Evolutionary conservation across 257 asterid genomes (phyloP).

Genomic region (Solanum neorickii): DNA sequence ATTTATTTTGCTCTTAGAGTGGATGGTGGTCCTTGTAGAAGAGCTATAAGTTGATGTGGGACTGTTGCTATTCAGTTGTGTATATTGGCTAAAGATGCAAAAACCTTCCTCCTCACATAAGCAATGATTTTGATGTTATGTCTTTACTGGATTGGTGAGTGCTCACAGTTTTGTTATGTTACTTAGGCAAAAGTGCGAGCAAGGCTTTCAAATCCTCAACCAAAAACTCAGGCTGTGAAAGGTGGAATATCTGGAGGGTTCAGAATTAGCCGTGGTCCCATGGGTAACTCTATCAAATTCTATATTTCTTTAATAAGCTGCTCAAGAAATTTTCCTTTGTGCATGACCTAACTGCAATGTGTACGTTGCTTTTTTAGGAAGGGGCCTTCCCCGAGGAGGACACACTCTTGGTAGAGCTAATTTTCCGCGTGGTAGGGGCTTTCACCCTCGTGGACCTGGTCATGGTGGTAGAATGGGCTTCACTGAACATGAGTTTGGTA

Average conservation of each 20-base stretch:
- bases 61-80: not conserved
- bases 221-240: slow-evolving; percentile 57
- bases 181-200: slow-evolving; percentile 42
- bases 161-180: not conserved
- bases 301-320: slow-evolving; percentile 8
- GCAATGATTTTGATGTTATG: not conserved
- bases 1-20: not conserved
- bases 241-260: slow-evolving; percentile 58
- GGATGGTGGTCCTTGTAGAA: not conserved
- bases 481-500: slow-evolving; percentile 18
- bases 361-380: slow-evolving; percentile 23
- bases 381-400: slow-evolving; percentile 37
- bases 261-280: slow-evolving; percentile 28
- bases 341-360: not conserved
- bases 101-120: not conserved
- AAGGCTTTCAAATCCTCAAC: slow-evolving; percentile 56
- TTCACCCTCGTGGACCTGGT: slow-evolving; percentile 28
- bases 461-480: slow-evolving; percentile 27
- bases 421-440: slow-evolving; percentile 22
- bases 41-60: not conserved
- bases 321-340: not conserved
- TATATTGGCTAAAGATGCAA: not conserved
- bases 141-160: not conserved
- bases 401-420: slow-evolving; percentile 22
- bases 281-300: slow-evolving; percentile 14